Conservation (phyloP, 164 flowering plant genomes). For the Annona squamosa region DNA sequence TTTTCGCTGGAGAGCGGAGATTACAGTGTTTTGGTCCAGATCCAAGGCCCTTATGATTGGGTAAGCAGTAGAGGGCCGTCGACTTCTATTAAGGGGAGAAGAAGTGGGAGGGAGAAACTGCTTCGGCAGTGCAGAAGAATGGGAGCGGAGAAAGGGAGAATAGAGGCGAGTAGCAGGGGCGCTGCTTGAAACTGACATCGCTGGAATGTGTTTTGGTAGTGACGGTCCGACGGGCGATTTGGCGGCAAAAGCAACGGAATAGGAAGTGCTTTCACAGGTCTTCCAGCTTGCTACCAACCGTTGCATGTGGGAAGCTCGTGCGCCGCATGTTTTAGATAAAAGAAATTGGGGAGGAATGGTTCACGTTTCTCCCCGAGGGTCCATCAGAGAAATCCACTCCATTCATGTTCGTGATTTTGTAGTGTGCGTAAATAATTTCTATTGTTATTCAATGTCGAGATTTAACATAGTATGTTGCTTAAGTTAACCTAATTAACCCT, state of each 20-base stretch:
- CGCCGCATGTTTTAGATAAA: not conserved
- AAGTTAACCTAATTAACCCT: too few relatives aligned
- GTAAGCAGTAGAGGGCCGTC: conserved; percentile 18
- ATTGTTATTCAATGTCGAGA: too few relatives aligned
- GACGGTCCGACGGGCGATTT: too few relatives aligned
- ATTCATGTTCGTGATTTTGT: too few relatives aligned
- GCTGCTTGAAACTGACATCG: conserved; percentile 10
- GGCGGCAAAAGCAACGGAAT: too few relatives aligned
- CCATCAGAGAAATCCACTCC: too few relatives aligned
- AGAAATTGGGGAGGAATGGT: not conserved
- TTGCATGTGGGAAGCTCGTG: not conserved
- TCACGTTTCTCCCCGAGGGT: too few relatives aligned
- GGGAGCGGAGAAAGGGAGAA: conserved; percentile 20
- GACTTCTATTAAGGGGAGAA: conserved; percentile 3
- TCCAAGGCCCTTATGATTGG: conserved; percentile 27
- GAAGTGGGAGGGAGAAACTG: conserved; percentile 9
- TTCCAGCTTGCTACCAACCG: too few relatives aligned
- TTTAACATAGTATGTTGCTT: too few relatives aligned
- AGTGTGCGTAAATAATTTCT: too few relatives aligned
- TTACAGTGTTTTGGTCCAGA: conserved; percentile 31
- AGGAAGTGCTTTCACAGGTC: too few relatives aligned
- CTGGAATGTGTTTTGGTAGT: not conserved
- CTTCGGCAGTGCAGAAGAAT: conserved; percentile 7
- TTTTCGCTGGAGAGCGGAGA: not conserved
- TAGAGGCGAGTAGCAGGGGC: conserved; percentile 14